A percentile compares a stretch with the other conserved stretches of the same genome.
phyloP scores from a whole-genome alignment of 1,139 yeast species.

The Kodamaea fungicola region DNA sequence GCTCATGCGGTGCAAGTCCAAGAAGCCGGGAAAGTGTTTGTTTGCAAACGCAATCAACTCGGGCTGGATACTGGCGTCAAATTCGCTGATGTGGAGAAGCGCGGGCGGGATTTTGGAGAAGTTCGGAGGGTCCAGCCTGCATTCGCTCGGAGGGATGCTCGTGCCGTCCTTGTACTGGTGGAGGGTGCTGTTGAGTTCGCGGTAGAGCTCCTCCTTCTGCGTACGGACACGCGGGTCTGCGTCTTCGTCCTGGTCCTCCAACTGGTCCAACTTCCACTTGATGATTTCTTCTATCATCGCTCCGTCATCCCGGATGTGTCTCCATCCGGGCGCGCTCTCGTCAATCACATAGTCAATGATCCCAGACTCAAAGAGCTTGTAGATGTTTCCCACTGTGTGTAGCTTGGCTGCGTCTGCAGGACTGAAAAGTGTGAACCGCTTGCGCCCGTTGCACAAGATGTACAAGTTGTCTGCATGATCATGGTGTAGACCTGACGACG shows the following conservation, averaged over 20 bases:
- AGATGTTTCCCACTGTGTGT: conserved; percentile 58
- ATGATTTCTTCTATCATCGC: conserved; percentile 49
- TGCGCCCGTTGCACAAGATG: conserved; percentile 55
- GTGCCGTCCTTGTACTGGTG: conserved; percentile 2
- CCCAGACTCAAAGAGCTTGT: conserved; percentile 53
- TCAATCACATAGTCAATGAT: conserved; percentile 58
- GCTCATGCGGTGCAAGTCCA: conserved; percentile 35
- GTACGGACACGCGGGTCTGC: conserved; percentile 2
- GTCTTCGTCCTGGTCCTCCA: conserved; percentile 10
- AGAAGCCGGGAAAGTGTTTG: conserved; percentile 46
- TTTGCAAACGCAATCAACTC: conserved; percentile 30
- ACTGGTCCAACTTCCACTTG: conserved; percentile 23
- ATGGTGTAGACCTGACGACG: conserved; percentile 76
- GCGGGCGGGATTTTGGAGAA: conserved; percentile 63
- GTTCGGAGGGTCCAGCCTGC: conserved; percentile 58
- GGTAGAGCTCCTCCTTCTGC: conserved; percentile 4
- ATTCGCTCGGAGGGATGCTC: conserved; percentile 5
- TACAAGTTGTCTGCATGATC: conserved; percentile 77
- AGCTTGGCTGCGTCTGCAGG: conserved; percentile 58
- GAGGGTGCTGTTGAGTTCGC: conserved; percentile 5
- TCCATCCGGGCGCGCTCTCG: conserved; percentile 57
- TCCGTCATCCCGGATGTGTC: conserved; percentile 58
- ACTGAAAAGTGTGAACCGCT: conserved; percentile 61
- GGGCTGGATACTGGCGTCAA: conserved; percentile 22
- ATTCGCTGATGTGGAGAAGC: conserved; percentile 55